phyloP scores from a whole-genome alignment of 1,284 basidiomycete genomes.

The Ganoderma lingzhi region DNA sequence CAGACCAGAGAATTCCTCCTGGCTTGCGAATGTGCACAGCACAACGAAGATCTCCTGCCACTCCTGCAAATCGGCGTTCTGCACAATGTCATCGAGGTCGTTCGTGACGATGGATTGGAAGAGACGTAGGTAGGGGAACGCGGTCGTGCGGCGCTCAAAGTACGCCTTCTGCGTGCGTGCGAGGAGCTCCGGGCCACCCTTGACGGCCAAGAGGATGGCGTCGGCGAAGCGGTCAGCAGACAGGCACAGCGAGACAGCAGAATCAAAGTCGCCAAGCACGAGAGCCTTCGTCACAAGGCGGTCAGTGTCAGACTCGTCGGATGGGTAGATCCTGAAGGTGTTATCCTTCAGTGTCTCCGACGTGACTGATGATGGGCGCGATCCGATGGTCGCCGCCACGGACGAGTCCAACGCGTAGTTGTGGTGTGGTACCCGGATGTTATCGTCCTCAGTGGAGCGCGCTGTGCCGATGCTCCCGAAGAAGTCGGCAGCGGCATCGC shows the following conservation, averaged over 20 bases:
- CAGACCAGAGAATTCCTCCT: slow-evolving; percentile 86
- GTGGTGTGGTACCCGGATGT: slow-evolving; percentile 78
- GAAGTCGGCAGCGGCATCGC: slow-evolving; percentile 83
- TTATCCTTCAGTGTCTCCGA: slow-evolving; percentile 80
- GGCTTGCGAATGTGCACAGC: slow-evolving; percentile 91
- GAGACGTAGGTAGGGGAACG: slow-evolving; percentile 90
- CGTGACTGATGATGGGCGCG: slow-evolving; percentile 84
- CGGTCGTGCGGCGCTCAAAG: slow-evolving; percentile 84
- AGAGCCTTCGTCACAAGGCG: slow-evolving; percentile 92
- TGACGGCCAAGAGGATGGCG: slow-evolving; percentile 92
- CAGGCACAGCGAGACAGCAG: slow-evolving; percentile 92
- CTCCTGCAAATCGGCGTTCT: slow-evolving; percentile 94
- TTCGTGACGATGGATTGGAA: slow-evolving; percentile 96
- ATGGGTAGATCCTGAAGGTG: slow-evolving; percentile 92
- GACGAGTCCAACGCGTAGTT: slow-evolving; percentile 86
- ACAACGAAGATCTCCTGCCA: slow-evolving; percentile 99
- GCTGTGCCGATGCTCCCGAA: slow-evolving; percentile 82
- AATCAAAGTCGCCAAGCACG: slow-evolving; percentile 94
- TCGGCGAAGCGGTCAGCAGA: slow-evolving; percentile 93
- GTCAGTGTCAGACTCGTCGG: slow-evolving; percentile 90
- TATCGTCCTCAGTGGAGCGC: slow-evolving; percentile 63
- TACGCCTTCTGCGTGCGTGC: slow-evolving; percentile 93
- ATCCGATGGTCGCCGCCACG: slow-evolving; percentile 87
- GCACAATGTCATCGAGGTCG: slow-evolving; percentile 92
- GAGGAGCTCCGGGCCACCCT: slow-evolving; percentile 91